Base-by-base conservation (phyloP, 208 protist genomes). In the Balamuthia mandrillaris region DNA sequence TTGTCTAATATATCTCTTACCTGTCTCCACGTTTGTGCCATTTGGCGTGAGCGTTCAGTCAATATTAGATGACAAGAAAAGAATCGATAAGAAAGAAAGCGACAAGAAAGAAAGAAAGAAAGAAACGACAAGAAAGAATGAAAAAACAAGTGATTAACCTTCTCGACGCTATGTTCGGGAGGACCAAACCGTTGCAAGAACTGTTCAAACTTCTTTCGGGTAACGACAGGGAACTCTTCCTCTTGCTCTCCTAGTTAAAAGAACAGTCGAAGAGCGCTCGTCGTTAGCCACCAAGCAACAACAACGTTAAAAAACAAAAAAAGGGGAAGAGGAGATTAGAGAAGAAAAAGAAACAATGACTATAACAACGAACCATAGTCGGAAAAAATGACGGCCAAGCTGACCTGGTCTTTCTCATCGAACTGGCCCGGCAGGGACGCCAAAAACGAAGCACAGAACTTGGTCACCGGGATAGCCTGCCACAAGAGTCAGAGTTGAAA, bases 351-450 rank as follows among this genome's bases (percentile, higher is more conserved):
- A 39, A 29, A 16, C 24, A 31, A 39, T 5, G 4, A 14, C 24
- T n/a, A 39, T 4, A 16, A 9, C 5, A 31, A 18, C 21, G 29
- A 37, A 79, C 70, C 70, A 31, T 79, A 24, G 33, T 79, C 70
- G 33, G 70, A 79, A n/a, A 79, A 79, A 45, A 79, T 79, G 41
- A 79, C 70, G 47, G 70, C 49, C 21, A 79, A 45, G 24, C 70
- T 58, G 35, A 79, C 56, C 44, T 79, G 70, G 70, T 79, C 70
- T 16, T 58, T 45, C 33, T 79, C 70, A 10, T 29, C 41, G 47
- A 58, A 45, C 21, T 39, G 21, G 70, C 45, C 70, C 0, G 31
- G 16, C 0, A 79, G 24, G 2, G 68, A 60, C 45, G 70, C 31
- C 47, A 79, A 35, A 35, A 41, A 79, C n/a, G 70, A 51, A 12